A percentile compares a stretch with the other conserved stretches of the same genome.
Conservation (phyloP, 805 yeast species). For the Starmerella davenportii region DNA sequence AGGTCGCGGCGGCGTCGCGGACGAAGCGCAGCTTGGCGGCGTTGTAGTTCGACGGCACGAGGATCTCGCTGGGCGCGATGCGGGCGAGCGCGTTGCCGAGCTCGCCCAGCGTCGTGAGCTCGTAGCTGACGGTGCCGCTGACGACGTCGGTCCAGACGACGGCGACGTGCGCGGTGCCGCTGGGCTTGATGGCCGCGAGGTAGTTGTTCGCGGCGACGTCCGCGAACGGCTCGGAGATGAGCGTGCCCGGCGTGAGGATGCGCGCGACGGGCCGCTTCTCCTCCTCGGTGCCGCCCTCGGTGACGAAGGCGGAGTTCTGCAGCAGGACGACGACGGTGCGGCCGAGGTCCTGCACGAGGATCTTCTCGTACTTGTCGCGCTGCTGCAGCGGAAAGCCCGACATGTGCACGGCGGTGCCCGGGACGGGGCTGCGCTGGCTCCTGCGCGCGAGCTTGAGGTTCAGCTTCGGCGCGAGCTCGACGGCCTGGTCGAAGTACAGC, state of each 20-base stretch:
- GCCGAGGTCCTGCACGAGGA: conserved; percentile 51
- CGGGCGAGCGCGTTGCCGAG: conserved; percentile 57
- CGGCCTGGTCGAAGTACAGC: conserved; percentile 78
- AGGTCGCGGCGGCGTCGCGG: conserved; percentile 27
- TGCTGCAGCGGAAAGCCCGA: conserved; percentile 77
- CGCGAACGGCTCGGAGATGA: conserved; percentile 69
- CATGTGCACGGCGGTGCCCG: conserved; percentile 30
- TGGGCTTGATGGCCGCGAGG: conserved; percentile 34
- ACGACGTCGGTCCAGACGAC: conserved; percentile 80
- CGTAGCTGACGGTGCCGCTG: conserved; percentile 54
- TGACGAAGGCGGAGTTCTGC: conserved; percentile 20
- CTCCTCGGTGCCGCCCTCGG: conserved; percentile 21
- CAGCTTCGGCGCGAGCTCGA: conserved; percentile 45
- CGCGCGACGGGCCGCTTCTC: conserved; percentile 49
- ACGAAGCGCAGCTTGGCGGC: conserved; percentile 37
- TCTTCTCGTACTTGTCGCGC: conserved; percentile 52
- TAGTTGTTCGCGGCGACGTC: conserved; percentile 56
- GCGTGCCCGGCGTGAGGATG: conserved; percentile 81
- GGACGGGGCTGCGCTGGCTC: conserved; percentile 21
- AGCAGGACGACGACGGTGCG: conserved; percentile 70
- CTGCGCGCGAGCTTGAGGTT: conserved; percentile 51
- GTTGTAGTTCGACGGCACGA: conserved; percentile 36
- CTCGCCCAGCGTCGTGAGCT: conserved; percentile 40
- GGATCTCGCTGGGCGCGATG: conserved; percentile 63
- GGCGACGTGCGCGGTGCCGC: conserved; percentile 31